Percentiles rank a stretch among this genome's conserved stretches.
Evolutionary conservation across 2,329 filamentous ascomycete species (phyloP).

Genomic region (Immersiporthe knoxdaviesiana): DNA sequence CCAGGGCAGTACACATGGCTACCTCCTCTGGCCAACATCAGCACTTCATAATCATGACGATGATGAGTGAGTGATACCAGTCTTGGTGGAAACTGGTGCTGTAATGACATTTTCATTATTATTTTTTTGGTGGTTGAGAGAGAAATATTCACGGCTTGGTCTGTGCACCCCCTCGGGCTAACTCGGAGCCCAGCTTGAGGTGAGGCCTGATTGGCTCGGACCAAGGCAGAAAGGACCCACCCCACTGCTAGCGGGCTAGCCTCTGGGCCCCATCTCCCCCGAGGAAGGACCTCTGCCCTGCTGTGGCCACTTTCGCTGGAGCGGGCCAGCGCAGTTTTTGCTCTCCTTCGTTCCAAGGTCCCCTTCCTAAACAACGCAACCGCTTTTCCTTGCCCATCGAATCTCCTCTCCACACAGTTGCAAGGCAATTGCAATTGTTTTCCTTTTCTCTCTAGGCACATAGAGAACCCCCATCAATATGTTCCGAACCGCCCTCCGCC

Average conservation of each 20-base stretch:
- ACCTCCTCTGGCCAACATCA: no score
- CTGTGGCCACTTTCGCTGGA: not conserved
- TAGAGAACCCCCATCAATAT: slow-evolving; percentile 66
- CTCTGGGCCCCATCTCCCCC: slow-evolving; percentile 5
- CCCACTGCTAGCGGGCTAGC: slow-evolving; percentile 1
- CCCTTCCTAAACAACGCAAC: slow-evolving; percentile 39
- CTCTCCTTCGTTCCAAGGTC: slow-evolving; percentile 31
- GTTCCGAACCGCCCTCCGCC: slow-evolving; percentile 98
- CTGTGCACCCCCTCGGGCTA: slow-evolving; percentile 8
- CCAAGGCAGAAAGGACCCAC: not conserved
- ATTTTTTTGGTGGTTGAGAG: not conserved
- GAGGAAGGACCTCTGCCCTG: slow-evolving; percentile 11
- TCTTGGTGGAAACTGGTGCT: no score
- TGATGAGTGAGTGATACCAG: no score
- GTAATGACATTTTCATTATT: no score
- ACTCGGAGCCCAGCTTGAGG: slow-evolving; percentile 3
- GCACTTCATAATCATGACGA: no score
- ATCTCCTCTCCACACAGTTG: slow-evolving; percentile 68
- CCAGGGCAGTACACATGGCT: no score
- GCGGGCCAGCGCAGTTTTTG: slow-evolving; percentile 24
- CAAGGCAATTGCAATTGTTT: slow-evolving; percentile 65
- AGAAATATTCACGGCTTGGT: slow-evolving; percentile 6
- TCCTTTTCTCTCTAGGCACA: slow-evolving; percentile 53
- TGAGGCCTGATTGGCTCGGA: not conserved
- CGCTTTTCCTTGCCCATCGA: slow-evolving; percentile 45